phyloP scores from a whole-genome alignment of 805 yeast species.

The Hanseniaspora lindneri region DNA sequence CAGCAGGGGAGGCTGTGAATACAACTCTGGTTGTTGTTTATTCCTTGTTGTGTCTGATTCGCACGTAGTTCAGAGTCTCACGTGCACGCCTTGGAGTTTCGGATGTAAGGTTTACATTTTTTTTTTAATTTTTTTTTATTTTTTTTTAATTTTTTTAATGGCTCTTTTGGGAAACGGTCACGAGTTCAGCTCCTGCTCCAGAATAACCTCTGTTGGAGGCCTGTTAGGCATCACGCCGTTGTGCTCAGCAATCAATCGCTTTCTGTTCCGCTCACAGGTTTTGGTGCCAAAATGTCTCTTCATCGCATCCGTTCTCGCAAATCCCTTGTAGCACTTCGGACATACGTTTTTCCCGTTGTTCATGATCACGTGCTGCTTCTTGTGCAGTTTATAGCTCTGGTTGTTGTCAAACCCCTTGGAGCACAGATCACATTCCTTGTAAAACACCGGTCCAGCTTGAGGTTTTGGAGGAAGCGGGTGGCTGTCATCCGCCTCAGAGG shows the following conservation, averaged over 20 bases:
- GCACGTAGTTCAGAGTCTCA: too few species aligned
- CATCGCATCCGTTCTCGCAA: constrained; percentile 72
- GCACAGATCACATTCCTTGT: constrained; percentile 43
- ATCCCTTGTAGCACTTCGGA: constrained; percentile 65
- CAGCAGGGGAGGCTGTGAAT: too few species aligned
- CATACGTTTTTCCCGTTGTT: constrained; percentile 56
- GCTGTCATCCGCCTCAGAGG: too few species aligned
- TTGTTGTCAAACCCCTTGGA: constrained; percentile 52
- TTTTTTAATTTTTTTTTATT: background rate
- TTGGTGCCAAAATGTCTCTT: constrained; percentile 64
- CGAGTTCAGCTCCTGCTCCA: constrained; percentile 5
- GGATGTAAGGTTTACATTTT: too few species aligned
- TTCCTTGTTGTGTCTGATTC: too few species aligned
- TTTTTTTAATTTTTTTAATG: too few species aligned
- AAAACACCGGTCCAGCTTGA: constrained; percentile 1
- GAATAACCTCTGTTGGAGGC: constrained; percentile 14
- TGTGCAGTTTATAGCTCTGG: constrained; percentile 61
- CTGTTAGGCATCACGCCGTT: constrained; percentile 28
- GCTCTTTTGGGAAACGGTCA: too few species aligned
- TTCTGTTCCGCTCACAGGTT: constrained; percentile 63
- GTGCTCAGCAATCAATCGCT: constrained; percentile 34
- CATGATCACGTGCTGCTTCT: constrained; percentile 48
- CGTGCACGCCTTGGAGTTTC: too few species aligned
- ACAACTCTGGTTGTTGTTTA: too few species aligned
- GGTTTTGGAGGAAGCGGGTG: background rate